Percentiles rank a stretch among this genome's conserved stretches.
These are phyloP conservation scores for Leptomonas seymouri DNA, from an alignment of 208 protist species.

Conservation along the genomic window DNA sequence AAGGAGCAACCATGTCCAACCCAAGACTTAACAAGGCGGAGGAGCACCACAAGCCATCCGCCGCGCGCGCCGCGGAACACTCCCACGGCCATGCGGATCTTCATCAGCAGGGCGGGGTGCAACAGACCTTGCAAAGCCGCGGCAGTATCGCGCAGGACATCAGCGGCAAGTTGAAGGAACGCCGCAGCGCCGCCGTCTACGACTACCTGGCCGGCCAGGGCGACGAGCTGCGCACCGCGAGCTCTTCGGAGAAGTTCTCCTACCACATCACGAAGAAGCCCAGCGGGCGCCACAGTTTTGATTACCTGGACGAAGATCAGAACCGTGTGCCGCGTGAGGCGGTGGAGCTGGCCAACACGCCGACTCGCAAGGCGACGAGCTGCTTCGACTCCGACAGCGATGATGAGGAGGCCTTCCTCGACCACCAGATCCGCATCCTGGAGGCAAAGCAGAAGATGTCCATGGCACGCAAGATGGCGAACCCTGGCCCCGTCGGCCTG, in stretches of 20 bases:
- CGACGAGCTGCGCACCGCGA: constrained; percentile 1
- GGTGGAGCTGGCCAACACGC: not conserved
- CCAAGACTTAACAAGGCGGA: constrained; percentile 7
- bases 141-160: constrained; percentile 18
- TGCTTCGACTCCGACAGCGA: constrained; percentile 34
- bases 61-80: not conserved
- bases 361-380: not conserved
- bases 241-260: not conserved
- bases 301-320: constrained; percentile 41
- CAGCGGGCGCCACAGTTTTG: constrained; percentile 10
- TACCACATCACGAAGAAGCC: constrained; percentile 20
- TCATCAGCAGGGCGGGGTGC: constrained; percentile 3
- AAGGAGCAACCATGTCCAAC: constrained; percentile 7
- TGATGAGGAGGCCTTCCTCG: constrained; percentile 15
- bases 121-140: constrained; percentile 10
- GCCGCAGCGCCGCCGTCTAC: constrained; percentile 31
- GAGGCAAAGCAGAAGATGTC: constrained; percentile 23
- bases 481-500: constrained; percentile 45
- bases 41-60: not conserved
- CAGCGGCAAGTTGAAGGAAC: constrained; percentile 4
- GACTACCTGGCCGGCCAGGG: constrained; percentile 23
- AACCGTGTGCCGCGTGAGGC: constrained; percentile 4
- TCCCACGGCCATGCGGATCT: not conserved
- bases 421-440: constrained; percentile 37
- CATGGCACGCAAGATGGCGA: constrained; percentile 26